phyloP scores from a whole-genome alignment of 1,284 basidiomycete species.

The Ceratobasidium theobromae region DNA sequence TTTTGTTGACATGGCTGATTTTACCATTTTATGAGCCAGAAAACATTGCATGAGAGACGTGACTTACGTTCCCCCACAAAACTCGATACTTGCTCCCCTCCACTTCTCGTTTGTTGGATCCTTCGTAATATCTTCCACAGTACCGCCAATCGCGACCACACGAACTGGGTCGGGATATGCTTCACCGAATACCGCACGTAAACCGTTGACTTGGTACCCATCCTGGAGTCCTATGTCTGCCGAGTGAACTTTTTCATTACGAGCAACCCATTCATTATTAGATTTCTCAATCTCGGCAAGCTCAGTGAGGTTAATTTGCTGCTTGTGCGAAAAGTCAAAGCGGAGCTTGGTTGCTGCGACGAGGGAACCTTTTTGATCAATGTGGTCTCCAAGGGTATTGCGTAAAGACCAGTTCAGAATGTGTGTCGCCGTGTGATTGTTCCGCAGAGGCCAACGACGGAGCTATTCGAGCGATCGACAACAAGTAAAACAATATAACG shows the following conservation, averaged over 20 bases:
- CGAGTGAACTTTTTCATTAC: slow-evolving; percentile 85
- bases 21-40: background rate
- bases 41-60: slow-evolving; percentile 23
- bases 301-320: slow-evolving; percentile 74
- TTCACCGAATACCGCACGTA: slow-evolving; percentile 97
- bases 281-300: slow-evolving; percentile 82
- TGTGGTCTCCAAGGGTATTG: slow-evolving; percentile 92
- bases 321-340: slow-evolving; percentile 98
- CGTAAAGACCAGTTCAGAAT: slow-evolving; percentile 94
- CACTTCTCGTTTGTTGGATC: slow-evolving; percentile 90
- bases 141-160: slow-evolving; percentile 87
- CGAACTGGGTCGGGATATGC: slow-evolving; percentile 97
- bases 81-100: slow-evolving; percentile 89
- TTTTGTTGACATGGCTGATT: slow-evolving; percentile 84
- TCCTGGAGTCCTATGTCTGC: slow-evolving; percentile 82
- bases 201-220: slow-evolving; percentile 86
- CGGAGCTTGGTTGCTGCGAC: slow-evolving; percentile 94
- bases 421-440: slow-evolving; percentile 98
- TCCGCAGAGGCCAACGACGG: slow-evolving; percentile 91
- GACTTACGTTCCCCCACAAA: slow-evolving; percentile 95
- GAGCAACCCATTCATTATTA: slow-evolving; percentile 86
- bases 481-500: slow-evolving; percentile 27
- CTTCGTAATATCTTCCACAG: slow-evolving; percentile 80
- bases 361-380: slow-evolving; percentile 97
- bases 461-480: slow-evolving; percentile 51